A percentile compares a stretch with the other conserved stretches of the same genome.
Conservation (phyloP, 768 basidiomycete genomes). For the Kockovaella imperatae region DNA sequence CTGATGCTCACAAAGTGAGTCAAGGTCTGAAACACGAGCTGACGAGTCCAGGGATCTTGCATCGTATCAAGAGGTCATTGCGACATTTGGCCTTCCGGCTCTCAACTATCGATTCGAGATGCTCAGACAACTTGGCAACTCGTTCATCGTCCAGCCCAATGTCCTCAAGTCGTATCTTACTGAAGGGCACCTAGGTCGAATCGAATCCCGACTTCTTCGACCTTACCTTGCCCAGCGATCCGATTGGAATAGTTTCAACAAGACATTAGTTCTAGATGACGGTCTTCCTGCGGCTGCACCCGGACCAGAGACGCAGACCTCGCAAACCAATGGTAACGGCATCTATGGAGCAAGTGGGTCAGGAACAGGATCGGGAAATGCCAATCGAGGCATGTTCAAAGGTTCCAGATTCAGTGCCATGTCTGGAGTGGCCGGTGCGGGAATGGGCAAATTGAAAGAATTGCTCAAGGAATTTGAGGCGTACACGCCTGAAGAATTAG, state of each 20-base stretch:
- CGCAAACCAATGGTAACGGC: background rate
- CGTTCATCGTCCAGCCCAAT: constrained; percentile 93
- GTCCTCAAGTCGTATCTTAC: constrained; percentile 92
- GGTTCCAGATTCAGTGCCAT: constrained; percentile 26
- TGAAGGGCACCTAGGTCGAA: constrained; percentile 84
- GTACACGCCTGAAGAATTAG: constrained; percentile 17
- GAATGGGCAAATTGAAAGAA: constrained; percentile 39
- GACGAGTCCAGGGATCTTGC: constrained; percentile 68
- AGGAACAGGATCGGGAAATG: background rate
- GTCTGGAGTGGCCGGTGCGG: constrained; percentile 36
- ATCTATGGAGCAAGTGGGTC: background rate
- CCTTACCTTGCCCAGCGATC: constrained; percentile 85
- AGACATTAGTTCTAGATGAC: constrained; percentile 35
- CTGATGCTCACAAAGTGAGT: constrained; percentile 93
- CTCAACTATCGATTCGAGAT: constrained; percentile 95
- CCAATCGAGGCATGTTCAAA: constrained; percentile 4
- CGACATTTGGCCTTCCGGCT: constrained; percentile 70
- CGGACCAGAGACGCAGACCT: background rate
- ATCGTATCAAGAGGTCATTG: constrained; percentile 84
- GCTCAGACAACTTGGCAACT: constrained; percentile 90
- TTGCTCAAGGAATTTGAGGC: constrained; percentile 42
- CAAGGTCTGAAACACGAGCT: background rate
- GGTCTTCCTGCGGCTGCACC: constrained; percentile 1
- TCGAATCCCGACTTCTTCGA: constrained; percentile 74
- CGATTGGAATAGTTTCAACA: constrained; percentile 72